phyloP scores from a whole-genome alignment of 2,329 filamentous ascomycete species.

The Fusarium sp. region DNA sequence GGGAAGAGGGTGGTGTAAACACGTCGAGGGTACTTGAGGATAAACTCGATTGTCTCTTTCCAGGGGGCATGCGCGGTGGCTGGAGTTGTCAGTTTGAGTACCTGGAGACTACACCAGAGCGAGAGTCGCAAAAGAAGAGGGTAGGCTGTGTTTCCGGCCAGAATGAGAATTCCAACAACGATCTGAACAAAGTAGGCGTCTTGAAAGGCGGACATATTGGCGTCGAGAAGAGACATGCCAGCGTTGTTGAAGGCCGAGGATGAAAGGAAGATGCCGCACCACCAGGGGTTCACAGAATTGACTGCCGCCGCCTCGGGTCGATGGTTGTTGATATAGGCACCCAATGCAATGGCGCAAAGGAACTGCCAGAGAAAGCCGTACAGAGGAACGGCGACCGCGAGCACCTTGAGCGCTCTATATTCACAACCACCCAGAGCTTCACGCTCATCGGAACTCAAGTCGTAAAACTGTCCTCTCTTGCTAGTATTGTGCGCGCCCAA shows the following conservation, averaged over 20 bases:
- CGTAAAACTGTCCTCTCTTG: constrained; percentile 63
- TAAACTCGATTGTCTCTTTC: constrained; percentile 61
- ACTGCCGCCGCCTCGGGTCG: constrained; percentile 55
- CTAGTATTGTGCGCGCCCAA: constrained; percentile 52
- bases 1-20: constrained; percentile 72
- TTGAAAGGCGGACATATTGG: constrained; percentile 70
- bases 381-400: constrained; percentile 65
- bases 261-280: constrained; percentile 72
- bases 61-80: constrained; percentile 49
- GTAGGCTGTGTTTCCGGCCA: constrained; percentile 72
- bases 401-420: constrained; percentile 67
- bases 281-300: constrained; percentile 71
- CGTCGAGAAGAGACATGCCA: constrained; percentile 72
- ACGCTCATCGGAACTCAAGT: constrained; percentile 60
- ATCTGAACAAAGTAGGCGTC: constrained; percentile 59
- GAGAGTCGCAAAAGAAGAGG: constrained; percentile 68
- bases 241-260: constrained; percentile 75
- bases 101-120: constrained; percentile 60
- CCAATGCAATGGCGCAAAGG: constrained; percentile 65
- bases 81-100: constrained; percentile 51
- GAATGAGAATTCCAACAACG: constrained; percentile 63
- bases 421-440: constrained; percentile 68
- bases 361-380: constrained; percentile 69
- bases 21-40: constrained; percentile 63
- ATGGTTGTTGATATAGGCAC: constrained; percentile 65